Evolutionary conservation across 2,329 filamentous ascomycete species (phyloP), one percentile per base, ranked within the genome.

Genomic region (Diaporthe citri): DNA sequence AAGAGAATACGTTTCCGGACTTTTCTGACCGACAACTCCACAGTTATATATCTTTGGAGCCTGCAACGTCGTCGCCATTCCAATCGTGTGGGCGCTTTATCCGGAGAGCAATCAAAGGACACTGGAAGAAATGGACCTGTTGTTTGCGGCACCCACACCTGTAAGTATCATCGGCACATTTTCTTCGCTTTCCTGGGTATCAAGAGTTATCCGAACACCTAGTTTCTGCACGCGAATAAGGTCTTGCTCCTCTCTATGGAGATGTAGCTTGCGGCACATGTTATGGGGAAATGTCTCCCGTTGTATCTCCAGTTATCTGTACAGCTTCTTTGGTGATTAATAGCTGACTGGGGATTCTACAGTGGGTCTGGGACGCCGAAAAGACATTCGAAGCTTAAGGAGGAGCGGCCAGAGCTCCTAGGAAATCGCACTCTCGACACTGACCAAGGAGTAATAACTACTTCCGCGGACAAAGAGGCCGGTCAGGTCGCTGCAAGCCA

Each of bases 91-190:
- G 91, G 91, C 92, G 0, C 79, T 95, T 0, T 95, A 94, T 74
- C 93, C 93, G 0, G 93, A 95, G 80, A 93, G 91, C 4, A 94
- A 92, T 79, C 91, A 94, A 81, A 88, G 93, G 0, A 95, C 93
- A 0, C 85, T 95, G 0, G 93, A 95, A 79, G 93, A 95, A 79
- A 95, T 95, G 86, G 91, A 95, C 76, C 83, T 95, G 0, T 83
- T 95, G 0, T 95, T 95, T 78, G 91, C 93, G 0, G 88, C 91
- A 28, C 51, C 51, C 6, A 75, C 73, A 13, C 75, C 75, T 28
- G 64, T 69, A 22, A 69, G 64, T 31, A 13, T 25, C 4, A 7
- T 36, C 9, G 2, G 1, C 13, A 3, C 22, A 39, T 17, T 46
- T 17, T 28, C 12, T 17, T 9, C 22, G 4, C 46, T 10, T 0